Base-by-base conservation (phyloP, 768 basidiomycete species). In the Mycena haematopus region DNA sequence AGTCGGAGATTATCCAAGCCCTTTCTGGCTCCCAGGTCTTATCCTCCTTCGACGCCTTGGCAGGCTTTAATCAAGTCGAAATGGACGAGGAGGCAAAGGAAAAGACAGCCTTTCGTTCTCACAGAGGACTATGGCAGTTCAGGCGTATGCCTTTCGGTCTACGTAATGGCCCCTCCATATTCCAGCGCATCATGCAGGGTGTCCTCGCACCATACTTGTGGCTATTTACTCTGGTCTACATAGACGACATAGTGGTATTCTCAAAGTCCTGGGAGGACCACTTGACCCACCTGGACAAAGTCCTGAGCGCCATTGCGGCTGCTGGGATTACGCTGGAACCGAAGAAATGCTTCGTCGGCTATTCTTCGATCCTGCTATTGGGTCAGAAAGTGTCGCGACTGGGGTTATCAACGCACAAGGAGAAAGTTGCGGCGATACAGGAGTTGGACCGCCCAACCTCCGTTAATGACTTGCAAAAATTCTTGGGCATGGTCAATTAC, bases 161-260 rank as follows among this genome's bases (percentile, higher is more conserved):
- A 3, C 15, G 40, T 1, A 42, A 42, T n/a, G 19, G 40, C 14
- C 40, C 44, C 6, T 46, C 45, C 2, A 46, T 46, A 1, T 46
- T 46, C 22, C 45, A 46, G 15, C 2, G 45, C 4, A 25, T 46
- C 7, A 46, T 46, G 45, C 45, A 46, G 21, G 45, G 45, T 2
- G 25, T 46, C 7, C 10, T 46, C 4, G 45, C 45, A 1, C 45
- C 45, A 1, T 46, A 11, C 45, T 10, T 46, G 4, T 46, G 45
- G 45, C 22, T 46, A 2, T 46, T 46, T 22, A 27, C 45, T 9
- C 45, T 46, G 2, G 65, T 95, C 95, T 68, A 79, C 84, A 42
- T 42, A 3, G 40, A 42, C 40, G 19, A 42, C 19, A 42, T 42
- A 17, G 40, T 42, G 3, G 40, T 42, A 1, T 42, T 19, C 19